These are phyloP conservation scores for Candida krabiensis DNA, from an alignment of 805 yeast species.

Conservation along the genomic window DNA sequence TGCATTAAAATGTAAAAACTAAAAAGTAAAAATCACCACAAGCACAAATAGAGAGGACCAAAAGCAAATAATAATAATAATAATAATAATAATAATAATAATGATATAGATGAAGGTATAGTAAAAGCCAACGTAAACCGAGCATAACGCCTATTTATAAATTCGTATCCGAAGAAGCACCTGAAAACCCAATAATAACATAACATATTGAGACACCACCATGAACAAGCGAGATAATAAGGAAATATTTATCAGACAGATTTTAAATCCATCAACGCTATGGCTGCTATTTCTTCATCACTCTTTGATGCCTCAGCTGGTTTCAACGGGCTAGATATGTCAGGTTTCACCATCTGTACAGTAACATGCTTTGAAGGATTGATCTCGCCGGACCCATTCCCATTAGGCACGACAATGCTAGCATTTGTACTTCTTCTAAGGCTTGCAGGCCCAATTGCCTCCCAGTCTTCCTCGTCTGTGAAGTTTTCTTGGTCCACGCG, in stretches of 20 bases:
- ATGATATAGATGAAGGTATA: too few species aligned
- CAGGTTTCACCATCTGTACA: conserved; percentile 18
- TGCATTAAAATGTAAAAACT: too few species aligned
- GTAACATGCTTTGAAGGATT: conserved; percentile 9
- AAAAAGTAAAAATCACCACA: neutral
- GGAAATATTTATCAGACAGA: conserved; percentile 17
- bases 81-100: too few species aligned
- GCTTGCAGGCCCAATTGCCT: conserved; percentile 76
- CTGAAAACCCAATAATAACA: neutral
- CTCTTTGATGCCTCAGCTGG: conserved; percentile 16
- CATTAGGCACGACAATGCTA: conserved; percentile 21
- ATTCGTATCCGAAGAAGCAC: neutral
- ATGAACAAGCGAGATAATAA: too few species aligned
- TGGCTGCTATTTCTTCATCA: conserved; percentile 36
- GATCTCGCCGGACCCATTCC: conserved; percentile 14
- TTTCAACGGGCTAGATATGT: conserved; percentile 12
- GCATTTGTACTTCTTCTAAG: conserved; percentile 35
- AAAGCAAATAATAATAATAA: too few species aligned
- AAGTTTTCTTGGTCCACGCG: conserved; percentile 43
- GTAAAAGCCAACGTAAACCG: neutral
- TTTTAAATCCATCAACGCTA: conserved; percentile 35
- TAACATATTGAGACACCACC: too few species aligned
- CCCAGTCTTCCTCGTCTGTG: conserved; percentile 98
- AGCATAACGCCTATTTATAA: neutral
- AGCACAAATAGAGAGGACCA: neutral